phyloP scores from a whole-genome alignment of 306 rosid genomes.

The Casuarina cunninghamiana region DNA sequence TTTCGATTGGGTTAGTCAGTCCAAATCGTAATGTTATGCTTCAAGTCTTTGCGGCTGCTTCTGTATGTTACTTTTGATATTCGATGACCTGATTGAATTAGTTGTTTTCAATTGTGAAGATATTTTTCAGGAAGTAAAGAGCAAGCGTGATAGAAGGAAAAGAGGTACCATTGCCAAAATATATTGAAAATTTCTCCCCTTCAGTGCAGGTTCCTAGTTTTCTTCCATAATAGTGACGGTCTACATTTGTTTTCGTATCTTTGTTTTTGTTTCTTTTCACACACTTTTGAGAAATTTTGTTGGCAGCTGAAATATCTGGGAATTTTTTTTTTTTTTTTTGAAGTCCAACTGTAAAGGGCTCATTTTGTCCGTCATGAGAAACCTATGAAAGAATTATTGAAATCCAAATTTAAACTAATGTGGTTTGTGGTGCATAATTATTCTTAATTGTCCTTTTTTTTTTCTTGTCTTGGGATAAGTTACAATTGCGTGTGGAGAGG shows the following conservation, averaged over 20 bases:
- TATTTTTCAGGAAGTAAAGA: constrained; percentile 73
- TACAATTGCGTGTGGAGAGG: not conserved
- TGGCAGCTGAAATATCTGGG: not conserved
- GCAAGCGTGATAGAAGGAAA: constrained; percentile 80
- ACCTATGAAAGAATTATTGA: too few species aligned
- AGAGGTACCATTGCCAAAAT: constrained; percentile 53
- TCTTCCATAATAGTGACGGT: not conserved
- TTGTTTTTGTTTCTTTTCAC: too few species aligned
- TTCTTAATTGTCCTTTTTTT: not conserved
- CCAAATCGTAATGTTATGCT: not conserved
- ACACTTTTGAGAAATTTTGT: not conserved
- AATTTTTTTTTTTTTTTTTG: too few species aligned
- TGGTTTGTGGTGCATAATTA: not conserved
- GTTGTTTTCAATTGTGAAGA: constrained; percentile 44
- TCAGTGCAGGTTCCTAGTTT: not conserved
- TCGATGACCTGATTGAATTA: constrained; percentile 23
- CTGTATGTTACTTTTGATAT: not conserved
- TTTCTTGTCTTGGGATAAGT: not conserved
- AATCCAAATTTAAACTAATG: too few species aligned
- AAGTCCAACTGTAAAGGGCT: too few species aligned
- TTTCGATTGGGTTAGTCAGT: not conserved
- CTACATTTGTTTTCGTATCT: too few species aligned
- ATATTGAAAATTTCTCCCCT: not conserved
- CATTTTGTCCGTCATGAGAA: too few species aligned
- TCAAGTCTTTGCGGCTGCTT: not conserved